Evolutionary conservation across 2,329 filamentous ascomycete genomes (phyloP).

Genomic region (Trichoderma brevicompactum): DNA sequence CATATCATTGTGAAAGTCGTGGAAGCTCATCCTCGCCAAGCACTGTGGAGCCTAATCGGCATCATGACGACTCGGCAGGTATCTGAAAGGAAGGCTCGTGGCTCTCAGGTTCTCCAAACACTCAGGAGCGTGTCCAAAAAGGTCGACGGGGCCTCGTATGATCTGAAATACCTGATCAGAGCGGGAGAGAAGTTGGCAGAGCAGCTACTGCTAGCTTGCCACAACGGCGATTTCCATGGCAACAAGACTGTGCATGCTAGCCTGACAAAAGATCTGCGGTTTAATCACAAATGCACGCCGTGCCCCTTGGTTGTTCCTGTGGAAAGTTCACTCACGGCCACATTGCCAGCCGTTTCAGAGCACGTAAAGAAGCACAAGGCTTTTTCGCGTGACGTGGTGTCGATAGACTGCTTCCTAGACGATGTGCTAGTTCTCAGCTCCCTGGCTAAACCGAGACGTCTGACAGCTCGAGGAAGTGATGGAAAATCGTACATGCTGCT

Average conservation of each 20-base stretch:
- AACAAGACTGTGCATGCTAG: slow-evolving; percentile 72
- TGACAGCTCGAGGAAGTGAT: slow-evolving; percentile 87
- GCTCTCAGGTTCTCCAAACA: slow-evolving; percentile 56
- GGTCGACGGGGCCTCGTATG: slow-evolving; percentile 55
- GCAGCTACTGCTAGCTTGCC: slow-evolving; percentile 79
- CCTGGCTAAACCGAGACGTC: slow-evolving; percentile 86
- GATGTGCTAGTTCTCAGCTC: slow-evolving; percentile 90
- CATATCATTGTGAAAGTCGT: slow-evolving; percentile 87
- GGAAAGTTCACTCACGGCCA: slow-evolving; percentile 81
- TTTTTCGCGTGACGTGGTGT: slow-evolving; percentile 84
- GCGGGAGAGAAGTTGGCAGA: slow-evolving; percentile 83
- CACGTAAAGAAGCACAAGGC: slow-evolving; percentile 78
- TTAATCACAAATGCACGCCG: slow-evolving; percentile 82
- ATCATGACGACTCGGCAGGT: slow-evolving; percentile 79
- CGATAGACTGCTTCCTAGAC: slow-evolving; percentile 79
- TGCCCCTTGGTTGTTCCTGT: slow-evolving; percentile 88
- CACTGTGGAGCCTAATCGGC: slow-evolving; percentile 87
- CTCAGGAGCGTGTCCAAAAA: slow-evolving; percentile 56
- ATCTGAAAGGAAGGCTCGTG: slow-evolving; percentile 63
- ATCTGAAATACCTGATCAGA: slow-evolving; percentile 72
- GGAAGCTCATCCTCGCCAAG: slow-evolving; percentile 83
- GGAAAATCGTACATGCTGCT: slow-evolving; percentile 86
- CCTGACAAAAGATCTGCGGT: slow-evolving; percentile 75
- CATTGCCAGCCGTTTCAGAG: slow-evolving; percentile 74
- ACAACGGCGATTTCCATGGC: slow-evolving; percentile 72